phyloP scores from a whole-genome alignment of 495 filamentous ascomycete genomes.

The Neurospora sp. region DNA sequence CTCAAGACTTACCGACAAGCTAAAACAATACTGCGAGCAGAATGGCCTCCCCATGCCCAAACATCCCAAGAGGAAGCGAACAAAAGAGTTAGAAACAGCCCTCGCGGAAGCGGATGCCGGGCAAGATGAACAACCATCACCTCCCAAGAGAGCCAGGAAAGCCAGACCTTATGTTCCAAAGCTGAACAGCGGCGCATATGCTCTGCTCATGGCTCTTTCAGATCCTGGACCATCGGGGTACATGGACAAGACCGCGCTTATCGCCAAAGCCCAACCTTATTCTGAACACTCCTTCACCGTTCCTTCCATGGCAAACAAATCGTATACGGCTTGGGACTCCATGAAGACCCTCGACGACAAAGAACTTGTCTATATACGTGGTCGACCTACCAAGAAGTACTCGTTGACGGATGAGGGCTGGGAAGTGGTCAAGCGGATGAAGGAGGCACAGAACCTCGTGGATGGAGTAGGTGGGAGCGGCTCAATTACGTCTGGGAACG shows the following conservation, averaged over 20 bases:
- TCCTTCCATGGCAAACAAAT: conserved; percentile 55
- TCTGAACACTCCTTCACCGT: conserved; percentile 68
- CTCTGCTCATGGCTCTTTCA: conserved; percentile 57
- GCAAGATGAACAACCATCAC: conserved; percentile 30
- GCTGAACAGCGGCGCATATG: conserved; percentile 65
- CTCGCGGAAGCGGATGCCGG: conserved; percentile 16
- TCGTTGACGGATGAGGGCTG: conserved; percentile 67
- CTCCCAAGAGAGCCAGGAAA: conserved; percentile 55
- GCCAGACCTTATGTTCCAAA: conserved; percentile 61
- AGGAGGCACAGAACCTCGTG: conserved; percentile 28
- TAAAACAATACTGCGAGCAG: conserved; percentile 54
- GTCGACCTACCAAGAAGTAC: conserved; percentile 59
- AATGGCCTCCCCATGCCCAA: conserved; percentile 66
- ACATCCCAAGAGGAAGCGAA: conserved; percentile 27
- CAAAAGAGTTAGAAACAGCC: conserved; percentile 13
- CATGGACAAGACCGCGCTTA: conserved; percentile 58
- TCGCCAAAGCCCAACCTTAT: conserved; percentile 59
- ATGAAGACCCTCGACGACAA: conserved; percentile 72
- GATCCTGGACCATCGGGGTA: conserved; percentile 41
- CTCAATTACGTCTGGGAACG: neutral
- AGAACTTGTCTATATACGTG: conserved; percentile 63
- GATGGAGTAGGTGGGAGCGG: neutral
- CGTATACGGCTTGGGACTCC: conserved; percentile 76
- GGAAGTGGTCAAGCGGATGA: conserved; percentile 63
- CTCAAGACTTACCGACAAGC: conserved; percentile 56